phyloP scores from a whole-genome alignment of 805 yeast genomes.

The Saturnispora serradocipensis region DNA sequence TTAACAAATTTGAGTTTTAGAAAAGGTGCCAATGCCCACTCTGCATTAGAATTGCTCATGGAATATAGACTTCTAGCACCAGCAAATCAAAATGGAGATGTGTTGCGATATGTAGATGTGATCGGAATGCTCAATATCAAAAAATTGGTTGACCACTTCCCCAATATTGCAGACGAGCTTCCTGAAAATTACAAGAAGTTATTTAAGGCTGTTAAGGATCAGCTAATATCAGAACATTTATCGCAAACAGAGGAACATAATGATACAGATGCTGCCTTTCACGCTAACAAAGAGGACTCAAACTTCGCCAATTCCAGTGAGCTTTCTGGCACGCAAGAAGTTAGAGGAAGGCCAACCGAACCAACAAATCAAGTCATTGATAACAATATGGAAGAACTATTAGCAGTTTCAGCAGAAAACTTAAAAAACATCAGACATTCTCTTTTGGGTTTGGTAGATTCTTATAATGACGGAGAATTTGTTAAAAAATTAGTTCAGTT shows the following conservation, averaged over 20 bases:
- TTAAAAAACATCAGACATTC: constrained; percentile 73
- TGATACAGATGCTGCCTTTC: neutral
- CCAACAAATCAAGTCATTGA: constrained; percentile 28
- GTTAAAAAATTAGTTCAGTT: constrained; percentile 15
- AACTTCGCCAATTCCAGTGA: neutral
- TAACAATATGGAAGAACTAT: constrained; percentile 45
- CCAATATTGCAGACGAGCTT: constrained; percentile 18
- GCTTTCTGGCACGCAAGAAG: neutral
- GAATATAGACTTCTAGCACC: constrained; percentile 12
- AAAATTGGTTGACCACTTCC: constrained; percentile 26
- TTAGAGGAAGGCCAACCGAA: constrained; percentile 6
- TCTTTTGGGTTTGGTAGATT: constrained; percentile 39
- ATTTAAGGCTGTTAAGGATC: constrained; percentile 13
- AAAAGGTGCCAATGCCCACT: constrained; percentile 14
- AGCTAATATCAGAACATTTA: neutral
- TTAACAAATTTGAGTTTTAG: constrained; percentile 20
- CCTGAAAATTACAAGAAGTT: constrained; percentile 21
- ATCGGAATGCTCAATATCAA: constrained; percentile 36
- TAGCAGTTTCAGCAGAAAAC: constrained; percentile 68
- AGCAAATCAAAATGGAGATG: constrained; percentile 25
- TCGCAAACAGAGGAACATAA: neutral
- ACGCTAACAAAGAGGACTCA: neutral
- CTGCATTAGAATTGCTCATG: constrained; percentile 12
- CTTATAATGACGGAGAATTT: constrained; percentile 21
- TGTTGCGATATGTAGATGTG: constrained; percentile 37